Percentiles rank a stretch among this genome's conserved stretches.
Conservation (phyloP, 1,139 yeast species). For the Blastobotrys petasosporus region DNA sequence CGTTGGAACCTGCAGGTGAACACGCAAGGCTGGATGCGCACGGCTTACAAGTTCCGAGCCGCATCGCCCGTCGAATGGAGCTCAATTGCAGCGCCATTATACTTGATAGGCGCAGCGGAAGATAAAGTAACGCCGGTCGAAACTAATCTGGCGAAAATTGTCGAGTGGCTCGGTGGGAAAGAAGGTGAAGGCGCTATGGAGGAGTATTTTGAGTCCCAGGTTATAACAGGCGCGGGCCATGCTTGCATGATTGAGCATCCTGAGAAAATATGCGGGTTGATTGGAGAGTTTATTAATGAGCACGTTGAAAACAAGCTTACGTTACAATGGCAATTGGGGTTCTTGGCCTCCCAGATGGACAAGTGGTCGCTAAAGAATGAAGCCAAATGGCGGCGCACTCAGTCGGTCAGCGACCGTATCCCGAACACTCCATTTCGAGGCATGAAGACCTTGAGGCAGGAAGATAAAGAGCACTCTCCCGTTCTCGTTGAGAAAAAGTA, state of each 20-base stretch:
- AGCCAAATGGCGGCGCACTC: slow-evolving; percentile 58
- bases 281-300: slow-evolving; percentile 51
- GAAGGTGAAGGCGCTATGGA: slow-evolving; percentile 15
- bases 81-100: slow-evolving; percentile 33
- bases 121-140: slow-evolving; percentile 52
- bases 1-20: slow-evolving; percentile 68
- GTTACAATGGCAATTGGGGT: slow-evolving; percentile 58
- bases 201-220: slow-evolving; percentile 21
- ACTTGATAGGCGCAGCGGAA: slow-evolving; percentile 52
- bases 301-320: slow-evolving; percentile 43
- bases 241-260: slow-evolving; percentile 60
- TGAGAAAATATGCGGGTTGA: slow-evolving; percentile 56
- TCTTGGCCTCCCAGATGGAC: slow-evolving; percentile 47
- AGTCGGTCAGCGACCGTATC: slow-evolving; percentile 42
- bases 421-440: slow-evolving; percentile 53
- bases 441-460: slow-evolving; percentile 70
- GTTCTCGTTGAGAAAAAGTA: slow-evolving; percentile 43
- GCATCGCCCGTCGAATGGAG: slow-evolving; percentile 43
- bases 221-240: slow-evolving; percentile 58
- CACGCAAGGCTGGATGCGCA: slow-evolving; percentile 48
- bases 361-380: slow-evolving; percentile 80
- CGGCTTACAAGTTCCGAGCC: slow-evolving; percentile 45
- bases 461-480: slow-evolving; percentile 60
- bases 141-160: slow-evolving; percentile 27
- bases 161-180: slow-evolving; percentile 20